Evolutionary conservation across 495 filamentous ascomycete genomes (phyloP).

Genomic region (Bacidia gigantensis): DNA sequence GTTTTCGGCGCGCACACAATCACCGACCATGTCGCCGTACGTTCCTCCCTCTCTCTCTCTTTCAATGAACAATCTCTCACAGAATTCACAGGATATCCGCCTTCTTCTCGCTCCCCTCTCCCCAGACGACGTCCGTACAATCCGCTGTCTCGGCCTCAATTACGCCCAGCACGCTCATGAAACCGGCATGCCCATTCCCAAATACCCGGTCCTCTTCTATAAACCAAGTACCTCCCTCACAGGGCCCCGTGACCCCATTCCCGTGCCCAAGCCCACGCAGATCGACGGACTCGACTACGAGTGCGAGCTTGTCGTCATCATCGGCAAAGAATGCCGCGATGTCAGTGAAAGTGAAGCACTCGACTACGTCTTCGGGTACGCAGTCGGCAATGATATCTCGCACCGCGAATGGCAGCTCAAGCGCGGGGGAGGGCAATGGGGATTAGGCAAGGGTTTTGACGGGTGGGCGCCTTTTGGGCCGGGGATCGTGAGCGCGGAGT

Average conservation of each 20-base stretch:
- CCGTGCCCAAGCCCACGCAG: conserved; percentile 43
- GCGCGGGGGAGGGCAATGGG: conserved; percentile 70
- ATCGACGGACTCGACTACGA: conserved; percentile 65
- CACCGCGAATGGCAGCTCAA: conserved; percentile 77
- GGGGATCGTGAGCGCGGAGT: conserved; percentile 52
- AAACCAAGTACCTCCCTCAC: conserved; percentile 63
- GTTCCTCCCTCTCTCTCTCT: not conserved
- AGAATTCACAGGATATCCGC: conserved; percentile 39
- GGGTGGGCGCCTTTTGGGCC: conserved; percentile 82
- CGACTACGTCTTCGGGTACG: conserved; percentile 66
- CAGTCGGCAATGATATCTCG: conserved; percentile 70
- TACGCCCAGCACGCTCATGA: conserved; percentile 73
- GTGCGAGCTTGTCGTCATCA: conserved; percentile 67
- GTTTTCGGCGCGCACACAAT: conserved; percentile 60
- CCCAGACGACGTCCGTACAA: conserved; percentile 52
- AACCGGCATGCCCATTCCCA: conserved; percentile 52
- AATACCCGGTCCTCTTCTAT: conserved; percentile 69
- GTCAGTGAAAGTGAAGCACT: conserved; percentile 54
- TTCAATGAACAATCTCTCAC: not conserved
- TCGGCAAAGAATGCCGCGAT: conserved; percentile 56
- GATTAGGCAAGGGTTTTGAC: conserved; percentile 72
- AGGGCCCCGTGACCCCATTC: conserved; percentile 58
- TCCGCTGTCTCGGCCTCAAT: conserved; percentile 71
- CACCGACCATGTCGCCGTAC: conserved; percentile 46
- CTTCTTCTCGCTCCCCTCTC: conserved; percentile 57